These are phyloP conservation scores for Tolypocladium sp. DNA, from an alignment of 2,329 filamentous ascomycete species.

Conservation along the genomic window DNA sequence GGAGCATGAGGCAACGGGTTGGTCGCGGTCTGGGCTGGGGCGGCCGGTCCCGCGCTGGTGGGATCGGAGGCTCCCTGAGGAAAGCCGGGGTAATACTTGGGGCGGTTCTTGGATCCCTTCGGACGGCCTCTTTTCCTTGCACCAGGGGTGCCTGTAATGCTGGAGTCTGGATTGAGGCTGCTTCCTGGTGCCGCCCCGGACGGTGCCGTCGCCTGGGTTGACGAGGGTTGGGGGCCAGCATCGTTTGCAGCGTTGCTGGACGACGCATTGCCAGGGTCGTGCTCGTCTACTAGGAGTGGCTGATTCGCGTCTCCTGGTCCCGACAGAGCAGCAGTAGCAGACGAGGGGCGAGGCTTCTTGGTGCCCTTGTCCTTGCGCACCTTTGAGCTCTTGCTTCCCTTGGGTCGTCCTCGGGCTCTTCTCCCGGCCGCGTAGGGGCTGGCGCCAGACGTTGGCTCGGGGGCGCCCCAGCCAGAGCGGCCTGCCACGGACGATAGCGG, in stretches of 20 bases:
- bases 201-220: background rate
- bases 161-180: conserved; percentile 6
- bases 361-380: conserved; percentile 39
- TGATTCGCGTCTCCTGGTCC: conserved; percentile 1
- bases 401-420: conserved; percentile 43
- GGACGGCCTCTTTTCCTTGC: conserved; percentile 28
- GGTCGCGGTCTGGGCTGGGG: background rate
- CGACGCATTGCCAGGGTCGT: background rate
- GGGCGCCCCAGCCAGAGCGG: background rate
- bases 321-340: background rate
- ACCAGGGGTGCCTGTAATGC: conserved; percentile 10
- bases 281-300: background rate
- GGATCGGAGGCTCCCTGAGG: conserved; percentile 1
- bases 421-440: conserved; percentile 17
- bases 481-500: background rate
- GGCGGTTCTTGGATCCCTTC: conserved; percentile 36
- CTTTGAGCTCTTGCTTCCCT: conserved; percentile 37
- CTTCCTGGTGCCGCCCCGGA: background rate
- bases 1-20: conserved; percentile 3
- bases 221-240: background rate
- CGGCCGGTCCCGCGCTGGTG: background rate
- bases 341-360: conserved; percentile 27
- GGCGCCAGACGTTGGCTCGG: background rate
- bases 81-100: conserved; percentile 15
- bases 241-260: background rate